These are phyloP conservation scores for Fusarium siculi DNA, from an alignment of 2,329 filamentous ascomycete genomes.

Conservation along the genomic window DNA sequence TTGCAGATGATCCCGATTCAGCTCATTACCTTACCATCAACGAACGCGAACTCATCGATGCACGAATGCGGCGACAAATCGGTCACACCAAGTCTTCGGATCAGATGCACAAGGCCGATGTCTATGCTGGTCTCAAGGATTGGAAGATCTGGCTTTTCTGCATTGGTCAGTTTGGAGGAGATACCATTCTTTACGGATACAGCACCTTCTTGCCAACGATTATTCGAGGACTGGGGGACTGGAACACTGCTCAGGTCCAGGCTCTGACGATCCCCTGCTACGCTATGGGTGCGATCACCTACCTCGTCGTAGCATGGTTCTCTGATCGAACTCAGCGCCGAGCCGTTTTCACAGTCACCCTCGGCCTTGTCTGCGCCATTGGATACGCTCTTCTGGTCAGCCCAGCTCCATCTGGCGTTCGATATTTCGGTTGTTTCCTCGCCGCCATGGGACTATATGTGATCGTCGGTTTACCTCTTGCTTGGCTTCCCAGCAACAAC, in stretches of 20 bases:
- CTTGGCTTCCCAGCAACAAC: slow-evolving; percentile 64
- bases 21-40: slow-evolving; percentile 66
- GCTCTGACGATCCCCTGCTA: slow-evolving; percentile 77
- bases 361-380: slow-evolving; percentile 60
- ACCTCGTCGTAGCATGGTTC: slow-evolving; percentile 65
- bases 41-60: slow-evolving; percentile 55
- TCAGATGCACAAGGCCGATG: slow-evolving; percentile 61
- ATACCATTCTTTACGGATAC: slow-evolving; percentile 72
- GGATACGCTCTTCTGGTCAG: slow-evolving; percentile 71
- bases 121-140: slow-evolving; percentile 66
- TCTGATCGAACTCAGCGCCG: slow-evolving; percentile 68
- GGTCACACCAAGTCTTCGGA: slow-evolving; percentile 45
- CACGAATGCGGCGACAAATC: slow-evolving; percentile 45
- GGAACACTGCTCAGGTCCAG: slow-evolving; percentile 58
- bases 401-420: slow-evolving; percentile 61
- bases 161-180: slow-evolving; percentile 68
- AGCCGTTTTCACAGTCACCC: slow-evolving; percentile 63
- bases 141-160: slow-evolving; percentile 70
- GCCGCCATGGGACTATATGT: slow-evolving; percentile 70
- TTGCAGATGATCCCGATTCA: slow-evolving; percentile 52
- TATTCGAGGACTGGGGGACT: slow-evolving; percentile 67
- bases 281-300: slow-evolving; percentile 68
- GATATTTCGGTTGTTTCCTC: slow-evolving; percentile 72
- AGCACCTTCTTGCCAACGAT: slow-evolving; percentile 75
- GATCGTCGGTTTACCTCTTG: slow-evolving; percentile 51